A percentile compares a stretch with the other conserved stretches of the same genome.
phyloP scores from a whole-genome alignment of 768 basidiomycete species.

The Filobasidium floriforme region DNA sequence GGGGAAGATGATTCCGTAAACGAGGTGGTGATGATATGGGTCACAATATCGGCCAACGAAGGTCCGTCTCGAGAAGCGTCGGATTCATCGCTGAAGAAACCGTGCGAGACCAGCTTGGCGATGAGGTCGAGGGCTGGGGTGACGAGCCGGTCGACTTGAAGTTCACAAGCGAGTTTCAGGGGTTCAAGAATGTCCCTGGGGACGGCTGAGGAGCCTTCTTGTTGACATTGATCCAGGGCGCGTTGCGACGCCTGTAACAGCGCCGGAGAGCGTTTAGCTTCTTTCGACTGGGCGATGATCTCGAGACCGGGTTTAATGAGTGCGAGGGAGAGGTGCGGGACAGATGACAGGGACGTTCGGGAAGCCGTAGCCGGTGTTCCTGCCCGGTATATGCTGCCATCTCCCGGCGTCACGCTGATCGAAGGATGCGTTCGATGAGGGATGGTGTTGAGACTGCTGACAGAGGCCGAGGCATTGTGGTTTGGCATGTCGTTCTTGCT shows the following conservation, averaged over 20 bases:
- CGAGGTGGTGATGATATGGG: conserved; percentile 86
- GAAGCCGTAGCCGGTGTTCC: conserved; percentile 1
- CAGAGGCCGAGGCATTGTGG: neutral
- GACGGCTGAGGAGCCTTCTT: conserved; percentile 57
- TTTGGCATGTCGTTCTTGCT: neutral
- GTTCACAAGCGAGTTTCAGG: conserved; percentile 92
- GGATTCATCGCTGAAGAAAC: conserved; percentile 77
- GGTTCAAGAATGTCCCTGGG: conserved; percentile 91
- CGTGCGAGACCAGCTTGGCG: conserved; percentile 92
- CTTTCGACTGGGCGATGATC: conserved; percentile 74
- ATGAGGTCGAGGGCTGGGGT: conserved; percentile 96
- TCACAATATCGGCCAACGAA: conserved; percentile 83
- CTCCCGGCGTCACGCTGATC: neutral
- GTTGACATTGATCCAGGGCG: conserved; percentile 72
- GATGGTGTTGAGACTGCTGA: neutral
- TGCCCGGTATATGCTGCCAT: neutral
- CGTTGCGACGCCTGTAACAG: conserved; percentile 73
- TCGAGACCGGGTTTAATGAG: conserved; percentile 65
- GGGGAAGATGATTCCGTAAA: conserved; percentile 83
- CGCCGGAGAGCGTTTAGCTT: conserved; percentile 72
- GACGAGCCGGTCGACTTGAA: conserved; percentile 83
- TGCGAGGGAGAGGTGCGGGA: conserved; percentile 37
- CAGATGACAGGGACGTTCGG: conserved; percentile 3
- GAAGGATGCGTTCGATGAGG: neutral
- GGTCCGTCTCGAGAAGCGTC: conserved; percentile 51